Conservation (phyloP, 768 basidiomycete genomes). For the Mycena kentingensis region DNA sequence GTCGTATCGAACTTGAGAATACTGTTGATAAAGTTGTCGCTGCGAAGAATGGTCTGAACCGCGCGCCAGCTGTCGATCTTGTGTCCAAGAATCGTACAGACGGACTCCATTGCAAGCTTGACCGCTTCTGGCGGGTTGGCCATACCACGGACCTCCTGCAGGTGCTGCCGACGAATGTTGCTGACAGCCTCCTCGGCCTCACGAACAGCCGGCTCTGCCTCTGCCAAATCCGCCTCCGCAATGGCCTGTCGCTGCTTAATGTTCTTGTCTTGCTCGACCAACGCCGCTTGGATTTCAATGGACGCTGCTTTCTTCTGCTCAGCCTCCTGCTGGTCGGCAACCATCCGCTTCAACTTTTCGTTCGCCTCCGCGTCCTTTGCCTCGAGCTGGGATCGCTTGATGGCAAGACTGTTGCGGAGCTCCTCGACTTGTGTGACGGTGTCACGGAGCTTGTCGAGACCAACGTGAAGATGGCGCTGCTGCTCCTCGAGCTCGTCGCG, state of each 20-base stretch:
- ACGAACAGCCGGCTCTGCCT: slow-evolving; percentile 95
- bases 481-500: slow-evolving; percentile 98
- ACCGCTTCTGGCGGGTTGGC: slow-evolving; percentile 98
- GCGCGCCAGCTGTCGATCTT: slow-evolving; percentile 97
- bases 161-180: slow-evolving; percentile 92
- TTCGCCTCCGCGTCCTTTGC: slow-evolving; percentile 96
- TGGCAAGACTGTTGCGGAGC: slow-evolving; percentile 90
- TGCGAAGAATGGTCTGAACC: slow-evolving; percentile 92
- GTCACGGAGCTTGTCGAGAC: slow-evolving; percentile 92
- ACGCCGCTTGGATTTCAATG: slow-evolving; percentile 91
- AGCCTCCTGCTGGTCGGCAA: slow-evolving; percentile 96
- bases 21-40: slow-evolving; percentile 94
- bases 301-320: slow-evolving; percentile 98
- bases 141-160: slow-evolving; percentile 97
- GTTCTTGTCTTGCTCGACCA: slow-evolving; percentile 86
- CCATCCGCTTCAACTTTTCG: slow-evolving; percentile 97
- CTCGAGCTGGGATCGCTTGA: slow-evolving; percentile 89
- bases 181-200: slow-evolving; percentile 97
- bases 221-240: slow-evolving; percentile 93
- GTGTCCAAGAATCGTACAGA: slow-evolving; percentile 94
- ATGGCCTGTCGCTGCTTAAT: slow-evolving; percentile 87
- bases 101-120: slow-evolving; percentile 98
- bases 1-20: slow-evolving; percentile 96
- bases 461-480: slow-evolving; percentile 96
- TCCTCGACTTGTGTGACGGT: slow-evolving; percentile 98